A percentile compares a stretch with the other conserved stretches of the same genome.
Evolutionary conservation across 192 early-diverging fungal species (phyloP).

Genomic region (Coemansia sp.): DNA sequence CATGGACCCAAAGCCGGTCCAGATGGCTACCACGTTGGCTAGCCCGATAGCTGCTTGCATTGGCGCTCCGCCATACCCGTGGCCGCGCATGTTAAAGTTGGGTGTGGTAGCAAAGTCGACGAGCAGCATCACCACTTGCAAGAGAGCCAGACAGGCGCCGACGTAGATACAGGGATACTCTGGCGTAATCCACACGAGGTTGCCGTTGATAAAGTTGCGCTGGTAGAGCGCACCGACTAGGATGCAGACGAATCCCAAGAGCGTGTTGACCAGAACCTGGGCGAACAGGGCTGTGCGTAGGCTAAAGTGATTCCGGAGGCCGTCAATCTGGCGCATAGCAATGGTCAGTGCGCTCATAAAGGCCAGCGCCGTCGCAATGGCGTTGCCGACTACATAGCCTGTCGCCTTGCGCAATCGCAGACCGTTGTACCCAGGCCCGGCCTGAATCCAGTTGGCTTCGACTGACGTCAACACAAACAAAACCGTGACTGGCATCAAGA

Average conservation of each 20-base stretch:
- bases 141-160: slow-evolving; percentile 34
- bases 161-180: slow-evolving; percentile 51
- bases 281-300: slow-evolving; percentile 20
- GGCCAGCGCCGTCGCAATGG: slow-evolving; percentile 41
- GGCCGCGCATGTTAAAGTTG: slow-evolving; percentile 47
- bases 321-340: slow-evolving; percentile 23
- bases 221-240: slow-evolving; percentile 41
- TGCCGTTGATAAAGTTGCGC: slow-evolving; percentile 38
- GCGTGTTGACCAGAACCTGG: slow-evolving; percentile 38
- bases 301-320: slow-evolving; percentile 26
- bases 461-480: slow-evolving; percentile 51
- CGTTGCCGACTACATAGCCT: slow-evolving; percentile 49
- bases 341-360: slow-evolving; percentile 46
- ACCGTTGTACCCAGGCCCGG: slow-evolving; percentile 29
- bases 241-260: slow-evolving; percentile 41
- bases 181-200: slow-evolving; percentile 42
- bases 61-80: slow-evolving; percentile 30
- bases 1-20: slow-evolving; percentile 52
- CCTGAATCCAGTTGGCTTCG: slow-evolving; percentile 49
- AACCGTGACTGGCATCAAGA: slow-evolving; percentile 39
- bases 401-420: slow-evolving; percentile 30
- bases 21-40: slow-evolving; percentile 50
- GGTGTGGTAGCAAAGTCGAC: slow-evolving; percentile 39
- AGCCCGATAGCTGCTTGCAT: slow-evolving; percentile 50
- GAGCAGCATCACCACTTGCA: slow-evolving; percentile 35